phyloP scores from a whole-genome alignment of 1,284 basidiomycete species.

The Mycena sp. region DNA sequence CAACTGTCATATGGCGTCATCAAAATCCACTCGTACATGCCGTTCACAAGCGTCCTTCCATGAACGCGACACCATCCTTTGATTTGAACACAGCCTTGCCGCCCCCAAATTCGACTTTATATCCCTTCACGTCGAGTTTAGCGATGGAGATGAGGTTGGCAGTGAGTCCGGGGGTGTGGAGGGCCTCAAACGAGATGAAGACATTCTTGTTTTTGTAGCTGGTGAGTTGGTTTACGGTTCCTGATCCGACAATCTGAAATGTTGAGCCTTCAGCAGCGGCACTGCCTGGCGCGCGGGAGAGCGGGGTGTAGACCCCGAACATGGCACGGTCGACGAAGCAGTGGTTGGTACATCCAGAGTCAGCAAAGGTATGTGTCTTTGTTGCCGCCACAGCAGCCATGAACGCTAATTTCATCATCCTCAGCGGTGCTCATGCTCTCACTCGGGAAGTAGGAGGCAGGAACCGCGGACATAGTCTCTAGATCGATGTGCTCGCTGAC shows the following conservation, averaged over 20 bases:
- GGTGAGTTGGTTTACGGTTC: no score
- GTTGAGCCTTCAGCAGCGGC: slow-evolving; percentile 7
- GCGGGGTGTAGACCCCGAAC: slow-evolving; percentile 27
- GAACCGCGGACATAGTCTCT: not conserved
- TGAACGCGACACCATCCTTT: not conserved
- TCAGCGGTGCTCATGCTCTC: no score
- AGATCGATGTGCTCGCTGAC: not conserved
- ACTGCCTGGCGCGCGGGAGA: slow-evolving; percentile 15
- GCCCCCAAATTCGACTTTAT: not conserved
- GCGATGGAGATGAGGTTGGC: no score
- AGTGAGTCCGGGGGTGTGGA: no score
- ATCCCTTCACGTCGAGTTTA: not conserved
- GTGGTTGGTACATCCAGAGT: slow-evolving; percentile 36
- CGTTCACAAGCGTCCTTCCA: no score
- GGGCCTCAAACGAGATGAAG: no score
- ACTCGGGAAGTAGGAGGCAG: not conserved
- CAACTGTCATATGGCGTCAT: no score
- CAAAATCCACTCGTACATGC: no score
- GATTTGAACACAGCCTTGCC: not conserved
- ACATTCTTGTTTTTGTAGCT: no score
- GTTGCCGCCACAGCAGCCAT: no score
- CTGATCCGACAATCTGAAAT: not conserved
- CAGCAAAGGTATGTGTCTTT: no score
- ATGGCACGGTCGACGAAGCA: slow-evolving; percentile 30
- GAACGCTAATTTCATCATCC: no score